These are phyloP conservation scores for Stephanodiscus triporus DNA, from an alignment of 108 stramenopile genomes.

Conservation along the genomic window DNA sequence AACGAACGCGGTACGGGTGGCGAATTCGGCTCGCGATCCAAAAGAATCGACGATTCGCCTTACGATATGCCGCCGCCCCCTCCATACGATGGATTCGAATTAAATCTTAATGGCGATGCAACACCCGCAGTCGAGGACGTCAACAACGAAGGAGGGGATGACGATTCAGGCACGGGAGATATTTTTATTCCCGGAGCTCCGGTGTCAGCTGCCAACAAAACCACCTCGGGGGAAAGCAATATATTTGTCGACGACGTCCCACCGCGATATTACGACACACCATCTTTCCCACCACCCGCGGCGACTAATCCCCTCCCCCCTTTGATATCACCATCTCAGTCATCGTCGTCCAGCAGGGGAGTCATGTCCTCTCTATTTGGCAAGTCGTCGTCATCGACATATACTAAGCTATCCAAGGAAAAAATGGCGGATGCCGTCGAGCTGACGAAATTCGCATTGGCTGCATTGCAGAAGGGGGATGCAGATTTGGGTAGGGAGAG, in stretches of 20 bases:
- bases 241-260: conserved; percentile 26
- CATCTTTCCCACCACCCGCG: conserved; percentile 26
- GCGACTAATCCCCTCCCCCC: conserved; percentile 33
- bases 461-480: conserved; percentile 80
- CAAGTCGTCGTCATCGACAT: conserved; percentile 12
- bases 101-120: conserved; percentile 42
- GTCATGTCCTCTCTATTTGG: conserved; percentile 28
- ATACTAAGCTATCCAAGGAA: conserved; percentile 59
- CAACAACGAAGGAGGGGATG: too few relatives aligned
- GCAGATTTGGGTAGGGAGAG: conserved; percentile 78
- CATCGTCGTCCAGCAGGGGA: conserved; percentile 25
- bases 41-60: conserved; percentile 1
- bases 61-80: conserved; percentile 21
- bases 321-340: conserved; percentile 49
- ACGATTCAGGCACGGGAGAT: conserved; percentile 47
- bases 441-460: conserved; percentile 80
- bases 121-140: conserved; percentile 23
- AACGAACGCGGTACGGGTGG: neutral
- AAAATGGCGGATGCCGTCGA: conserved; percentile 80
- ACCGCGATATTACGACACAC: conserved; percentile 27
- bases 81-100: conserved; percentile 28
- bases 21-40: neutral
- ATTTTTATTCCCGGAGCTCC: conserved; percentile 36
- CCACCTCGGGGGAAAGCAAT: neutral
- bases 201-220: neutral